Base-by-base conservation (phyloP, 78 protist genomes). In the Cavenderia fasciculata region DNA sequence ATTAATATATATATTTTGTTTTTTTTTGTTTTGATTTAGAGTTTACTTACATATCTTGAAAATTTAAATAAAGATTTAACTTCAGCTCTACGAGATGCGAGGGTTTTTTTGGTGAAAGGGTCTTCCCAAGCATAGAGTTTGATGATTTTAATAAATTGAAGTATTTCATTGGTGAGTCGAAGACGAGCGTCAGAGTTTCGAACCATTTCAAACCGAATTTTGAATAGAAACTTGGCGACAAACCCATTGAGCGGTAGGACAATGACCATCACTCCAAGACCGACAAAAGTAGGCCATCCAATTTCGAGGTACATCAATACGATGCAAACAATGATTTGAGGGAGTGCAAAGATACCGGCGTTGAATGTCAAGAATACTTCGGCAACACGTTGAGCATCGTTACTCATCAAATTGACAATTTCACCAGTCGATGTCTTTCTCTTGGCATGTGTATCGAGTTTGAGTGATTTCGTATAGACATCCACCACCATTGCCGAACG, bases 61-160 rank as follows among this genome's bases (percentile, higher is more conserved):
- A 63, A 63, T 63, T 33, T 40, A 40, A 63, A 63, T 1, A 63
- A 2, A 16, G 33, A 2, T 33, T 33, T 40, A 21, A 93, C 66
- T 59, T 95, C 96, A 27, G 16, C 19, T 18, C 54, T 27, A 51
- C 87, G 69, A n/a, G 25, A 33, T 6, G 43, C 52, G 23, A 69
- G 12, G 31, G 87, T 31, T 4, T 10, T 2, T 31, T 33, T 25
- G 7, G 52, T 1, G 46, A 79, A 91, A 11, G 85, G 25, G 6
- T 54, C 52, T 33, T 94, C 96, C 99, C 99, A 97, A 18, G 94
- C 96, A 79, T 93, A 95, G 61, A 96, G 66, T 62, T 97, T 97
- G 76, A 96, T 82, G 46, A 93, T 46, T 52, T 93, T 74, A 70
- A 95, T 95, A 14, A 87, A 74, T 51, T 85, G 86, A 31, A 96